Evolutionary conservation across 228 moss, liverwort and hornwort species (phyloP), one percentile per base, ranked within the genome.

Genomic region (Sphagnum magellanicum): DNA sequence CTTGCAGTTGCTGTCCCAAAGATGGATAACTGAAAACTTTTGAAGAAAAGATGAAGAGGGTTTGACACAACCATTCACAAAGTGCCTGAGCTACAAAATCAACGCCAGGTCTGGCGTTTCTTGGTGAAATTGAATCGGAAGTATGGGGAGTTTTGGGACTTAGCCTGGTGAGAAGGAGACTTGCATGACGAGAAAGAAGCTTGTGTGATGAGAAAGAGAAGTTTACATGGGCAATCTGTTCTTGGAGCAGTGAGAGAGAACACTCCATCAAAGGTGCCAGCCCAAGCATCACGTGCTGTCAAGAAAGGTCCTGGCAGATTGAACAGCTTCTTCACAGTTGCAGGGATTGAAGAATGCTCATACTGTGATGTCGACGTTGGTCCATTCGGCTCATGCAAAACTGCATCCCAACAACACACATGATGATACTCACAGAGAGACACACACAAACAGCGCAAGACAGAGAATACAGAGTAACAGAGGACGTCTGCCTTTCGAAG

Each of bases 311-410:
- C 80, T 0, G 86, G 83, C 72, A 86, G 77, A 67, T 78, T 80
- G 65, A 86, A 83, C 16, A 86, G 65, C 78, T 90, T 98, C 77
- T 90, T 93, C 7, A 93, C 82, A 0, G 97, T 98, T 9, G 93
- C 93, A 4, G 82, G 0, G 67, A 98, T 90, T 5, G 97, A 98
- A 0, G 97, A 98, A 68, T 98, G 97, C 90, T 98, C 97, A 9
- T 80, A 98, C 48, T 93, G 88, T 4, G 97, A 98, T 65, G 85
- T 88, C 49, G 89, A 6, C 11, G 73, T 82, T 4, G 97, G 97
- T 4, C 91, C 97, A 5, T 69, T 77, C 4, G 97, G 78, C 53
- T 77, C 69, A 12, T 98, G 97, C 71, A 93, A 64, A 74, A 98
- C 97, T 97, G 83, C 70, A 49, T 58, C 58, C 1, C 14, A 50